Evolutionary conservation across 192 early-diverging fungal genomes (phyloP), one percentile per base, ranked within the genome.

Genomic region (Haplosporangium gracile): DNA sequence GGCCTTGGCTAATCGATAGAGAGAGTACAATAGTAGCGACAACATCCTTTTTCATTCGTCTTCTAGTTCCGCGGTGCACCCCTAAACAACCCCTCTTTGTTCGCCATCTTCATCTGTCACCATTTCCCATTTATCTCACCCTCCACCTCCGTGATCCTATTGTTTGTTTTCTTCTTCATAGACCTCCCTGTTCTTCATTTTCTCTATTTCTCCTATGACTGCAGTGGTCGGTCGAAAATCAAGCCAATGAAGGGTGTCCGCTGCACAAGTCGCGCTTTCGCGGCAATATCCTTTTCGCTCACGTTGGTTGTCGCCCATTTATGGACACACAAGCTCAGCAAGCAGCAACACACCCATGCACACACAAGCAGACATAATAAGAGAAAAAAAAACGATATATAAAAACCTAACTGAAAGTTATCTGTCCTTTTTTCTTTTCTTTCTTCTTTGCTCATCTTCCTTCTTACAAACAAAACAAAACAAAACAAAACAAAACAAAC

Each of bases 231-330:
- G n/a, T 60, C n/a, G 57, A 26, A 57, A 65, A 32, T 65, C 26
- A 65, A 15, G 60, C 60, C 60, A 65, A 65, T 65, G 29, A 65
- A 65, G 60, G 29, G 26, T 32, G 60, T 15, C 29, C 60, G 60
- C 60, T 65, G 60, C 29, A 65, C 29, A 65, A 65, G 11, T 65
- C 60, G 60, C 60, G 26, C 60, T 65, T 65, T 65, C 60, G 60
- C 60, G 29, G 26, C 60, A 13, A 65, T 65, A 65, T 65, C 60
- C 60, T 65, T 60, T 65, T 65, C 60, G 29, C 60, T 65, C 60
- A 65, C 60, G 60, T 65, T 65, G 3, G 60, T 65, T 65, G 60
- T 65, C 60, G 11, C 26, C 60, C n/a, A 20, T 65, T 65, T 32
- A 32, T 32, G 60, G 60, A 32, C 29, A 15, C 60, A 65, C 60